These are phyloP conservation scores for Rhizophora mangle DNA, from an alignment of 345 rosid genomes.

Conservation along the genomic window DNA sequence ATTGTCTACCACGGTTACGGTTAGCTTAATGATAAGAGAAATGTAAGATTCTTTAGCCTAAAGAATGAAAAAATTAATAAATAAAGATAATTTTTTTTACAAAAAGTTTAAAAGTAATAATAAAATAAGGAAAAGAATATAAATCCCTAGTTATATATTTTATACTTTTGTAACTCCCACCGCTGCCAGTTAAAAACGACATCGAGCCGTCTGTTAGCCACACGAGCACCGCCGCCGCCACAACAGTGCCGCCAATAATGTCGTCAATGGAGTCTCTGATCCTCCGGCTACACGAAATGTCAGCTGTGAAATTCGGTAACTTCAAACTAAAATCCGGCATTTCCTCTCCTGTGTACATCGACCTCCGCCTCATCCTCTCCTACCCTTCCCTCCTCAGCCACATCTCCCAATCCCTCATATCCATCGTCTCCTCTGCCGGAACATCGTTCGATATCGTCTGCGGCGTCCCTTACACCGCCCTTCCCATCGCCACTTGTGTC, in stretches of 20 bases:
- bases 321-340: slow-evolving; percentile 96
- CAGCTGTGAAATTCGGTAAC: slow-evolving; percentile 83
- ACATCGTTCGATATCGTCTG: slow-evolving; percentile 62
- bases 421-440: slow-evolving; percentile 52
- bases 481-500: slow-evolving; percentile 86
- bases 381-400: slow-evolving; percentile 74
- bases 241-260: neutral
- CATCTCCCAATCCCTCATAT: slow-evolving; percentile 66
- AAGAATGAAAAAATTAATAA: no score
- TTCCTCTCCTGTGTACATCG: slow-evolving; percentile 84
- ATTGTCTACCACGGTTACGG: no score
- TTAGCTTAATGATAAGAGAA: no score
- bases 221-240: neutral
- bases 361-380: slow-evolving; percentile 86
- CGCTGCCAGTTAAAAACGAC: neutral
- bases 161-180: no score
- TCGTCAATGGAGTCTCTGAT: slow-evolving; percentile 74
- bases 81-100: no score
- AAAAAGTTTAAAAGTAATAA: no score
- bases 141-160: no score
- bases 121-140: no score
- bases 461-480: slow-evolving; percentile 95
- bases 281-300: slow-evolving; percentile 80
- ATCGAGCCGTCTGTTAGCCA: neutral
- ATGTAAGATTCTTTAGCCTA: no score